Base-by-base conservation (phyloP, 805 yeast species). In the Zygosaccharomyces bailii region DNA sequence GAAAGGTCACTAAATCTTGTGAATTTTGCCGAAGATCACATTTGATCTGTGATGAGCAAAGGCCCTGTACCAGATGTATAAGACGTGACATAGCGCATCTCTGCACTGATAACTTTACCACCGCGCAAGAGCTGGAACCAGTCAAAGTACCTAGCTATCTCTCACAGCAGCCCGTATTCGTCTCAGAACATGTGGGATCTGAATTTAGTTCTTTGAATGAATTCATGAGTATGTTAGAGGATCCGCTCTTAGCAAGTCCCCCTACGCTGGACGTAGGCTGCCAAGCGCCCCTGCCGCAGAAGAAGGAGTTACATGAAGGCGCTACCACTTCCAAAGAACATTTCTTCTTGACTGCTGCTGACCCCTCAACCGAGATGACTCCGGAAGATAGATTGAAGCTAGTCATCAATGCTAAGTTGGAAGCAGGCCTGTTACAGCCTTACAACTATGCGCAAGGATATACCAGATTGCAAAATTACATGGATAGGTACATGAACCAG, bases 321-420 rank as follows among this genome's bases (percentile, higher is more conserved):
- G 64, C 70, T 1, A 91, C 86, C 44, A 81, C 93, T 2, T 96
- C 96, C 1, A 75, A 88, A 51, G 97, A 90, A 61, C 89, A 89
- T 64, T 91, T 91, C 66, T 90, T 91, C 68, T 68, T 91, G 39
- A 91, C 97, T 0, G 98, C 98, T 0, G 97, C 97, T 0, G 98
- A 91, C 62, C 98, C 98, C 4, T 86, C 96, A 0, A 87, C 91
- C 2, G 96, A 88, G 52, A 84, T 86, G 29, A 86, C 96, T 0
- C 96, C 97, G 0, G 97, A 90, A 59, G 97, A 89, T 60, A 74
- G 97, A 48, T 72, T 91, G 53, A 88, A 87, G 59, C 95, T 89
- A 60, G 97, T 91, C 8, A 90, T 91, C 57, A 86, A 86, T 59
- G 98, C 98, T 13, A 91, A 91, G 58, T 68, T 90, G 34, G 95